Percentiles rank a stretch among this genome's conserved stretches.
Conservation (phyloP, 2,329 filamentous ascomycete species). For the Penicillium sp. region DNA sequence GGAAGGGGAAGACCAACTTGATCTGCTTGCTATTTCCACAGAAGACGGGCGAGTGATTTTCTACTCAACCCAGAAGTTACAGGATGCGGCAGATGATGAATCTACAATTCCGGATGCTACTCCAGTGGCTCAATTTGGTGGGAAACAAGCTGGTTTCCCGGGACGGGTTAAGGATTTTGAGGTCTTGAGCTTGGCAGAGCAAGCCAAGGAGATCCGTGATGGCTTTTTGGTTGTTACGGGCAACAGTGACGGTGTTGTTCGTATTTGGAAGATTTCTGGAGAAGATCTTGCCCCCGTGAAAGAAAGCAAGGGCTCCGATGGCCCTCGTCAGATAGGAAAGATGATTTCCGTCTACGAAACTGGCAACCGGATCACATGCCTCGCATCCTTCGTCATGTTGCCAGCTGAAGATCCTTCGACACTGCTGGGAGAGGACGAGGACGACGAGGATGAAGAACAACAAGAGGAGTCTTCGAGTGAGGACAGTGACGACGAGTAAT, state of each 20-base stretch:
- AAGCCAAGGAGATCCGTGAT: constrained; percentile 24
- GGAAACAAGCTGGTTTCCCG: constrained; percentile 59
- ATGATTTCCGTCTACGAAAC: constrained; percentile 76
- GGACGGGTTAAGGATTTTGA: constrained; percentile 86
- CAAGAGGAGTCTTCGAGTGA: constrained; percentile 28
- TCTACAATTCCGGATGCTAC: constrained; percentile 55
- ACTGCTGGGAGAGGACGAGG: constrained; percentile 55
- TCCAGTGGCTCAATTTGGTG: constrained; percentile 70
- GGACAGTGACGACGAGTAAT: constrained; percentile 25
- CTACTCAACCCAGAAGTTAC: constrained; percentile 59
- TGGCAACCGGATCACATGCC: constrained; percentile 79
- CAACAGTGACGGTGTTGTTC: constrained; percentile 79
- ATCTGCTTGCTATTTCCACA: constrained; percentile 70
- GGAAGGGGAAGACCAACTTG: constrained; percentile 40
- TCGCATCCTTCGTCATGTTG: constrained; percentile 81
- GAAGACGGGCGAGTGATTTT: constrained; percentile 86
- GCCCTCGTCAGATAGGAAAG: constrained; percentile 51
- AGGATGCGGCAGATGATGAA: constrained; percentile 38
- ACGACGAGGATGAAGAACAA: constrained; percentile 39
- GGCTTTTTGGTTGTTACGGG: constrained; percentile 61
- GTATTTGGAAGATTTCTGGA: constrained; percentile 61
- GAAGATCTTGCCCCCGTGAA: constrained; percentile 25
- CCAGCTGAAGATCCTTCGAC: constrained; percentile 51
- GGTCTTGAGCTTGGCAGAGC: constrained; percentile 48
- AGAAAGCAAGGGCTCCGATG: constrained; percentile 16